Percentiles rank a stretch among this genome's conserved stretches.
phyloP scores from a whole-genome alignment of 352 stramenopile genomes.

The Globisporangium ultimum region DNA sequence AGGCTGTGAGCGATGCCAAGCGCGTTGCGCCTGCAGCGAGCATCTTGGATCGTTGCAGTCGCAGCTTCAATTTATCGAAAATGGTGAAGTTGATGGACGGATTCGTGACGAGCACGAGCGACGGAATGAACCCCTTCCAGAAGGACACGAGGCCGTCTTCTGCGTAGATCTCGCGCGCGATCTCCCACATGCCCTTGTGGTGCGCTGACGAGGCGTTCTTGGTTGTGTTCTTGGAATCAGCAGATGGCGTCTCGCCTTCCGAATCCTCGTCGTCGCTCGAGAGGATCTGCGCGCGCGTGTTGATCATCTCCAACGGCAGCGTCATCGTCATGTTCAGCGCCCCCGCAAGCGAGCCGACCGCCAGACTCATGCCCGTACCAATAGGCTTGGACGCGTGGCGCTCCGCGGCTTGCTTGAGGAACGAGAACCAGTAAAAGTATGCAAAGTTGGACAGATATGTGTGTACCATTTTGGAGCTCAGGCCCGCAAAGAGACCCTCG shows the following conservation, averaged over 20 bases:
- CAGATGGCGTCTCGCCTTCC: conserved; percentile 22
- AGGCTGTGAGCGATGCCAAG: conserved; percentile 48
- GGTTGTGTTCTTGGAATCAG: background rate
- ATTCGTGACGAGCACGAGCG: conserved; percentile 86
- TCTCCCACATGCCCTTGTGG: conserved; percentile 41
- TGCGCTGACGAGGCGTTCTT: conserved; percentile 2
- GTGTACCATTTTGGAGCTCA: conserved; percentile 75
- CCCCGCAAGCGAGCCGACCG: conserved; percentile 71
- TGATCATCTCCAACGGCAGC: conserved; percentile 85
- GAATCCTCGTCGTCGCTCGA: conserved; percentile 39
- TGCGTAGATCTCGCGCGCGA: conserved; percentile 61
- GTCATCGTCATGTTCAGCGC: conserved; percentile 89
- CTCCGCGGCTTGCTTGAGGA: conserved; percentile 66
- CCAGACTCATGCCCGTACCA: conserved; percentile 65
- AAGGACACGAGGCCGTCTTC: conserved; percentile 72
- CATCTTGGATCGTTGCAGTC: conserved; percentile 55
- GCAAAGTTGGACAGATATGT: conserved; percentile 77
- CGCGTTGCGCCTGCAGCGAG: conserved; percentile 28
- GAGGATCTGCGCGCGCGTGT: conserved; percentile 78
- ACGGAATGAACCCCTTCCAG: conserved; percentile 87
- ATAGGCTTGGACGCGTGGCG: conserved; percentile 40
- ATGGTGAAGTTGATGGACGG: conserved; percentile 89
- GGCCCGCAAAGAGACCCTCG: conserved; percentile 58
- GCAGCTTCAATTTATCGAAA: conserved; percentile 83
- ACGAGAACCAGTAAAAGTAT: conserved; percentile 87